Percentiles rank a stretch among this genome's conserved stretches.
Evolutionary conservation across 495 filamentous ascomycete species (phyloP).

Genomic region (Hypoxylon fuscum): DNA sequence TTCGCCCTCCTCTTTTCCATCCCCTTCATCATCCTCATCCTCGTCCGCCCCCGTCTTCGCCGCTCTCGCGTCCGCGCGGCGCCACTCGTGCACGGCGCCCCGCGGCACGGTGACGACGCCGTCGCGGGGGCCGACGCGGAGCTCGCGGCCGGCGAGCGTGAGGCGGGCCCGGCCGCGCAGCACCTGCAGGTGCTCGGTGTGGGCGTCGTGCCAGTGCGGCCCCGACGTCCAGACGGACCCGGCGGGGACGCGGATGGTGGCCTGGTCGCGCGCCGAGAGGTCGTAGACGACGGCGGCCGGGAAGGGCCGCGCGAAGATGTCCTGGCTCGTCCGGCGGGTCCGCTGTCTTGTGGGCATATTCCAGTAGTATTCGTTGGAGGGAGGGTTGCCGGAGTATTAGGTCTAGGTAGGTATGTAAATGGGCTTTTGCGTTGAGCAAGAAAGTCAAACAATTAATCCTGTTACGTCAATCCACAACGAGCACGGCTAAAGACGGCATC

Average conservation of each 20-base stretch:
- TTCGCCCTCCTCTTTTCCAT: constrained; percentile 24
- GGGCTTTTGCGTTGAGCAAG: too few relatives aligned
- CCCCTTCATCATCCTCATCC: neutral
- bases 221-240: constrained; percentile 47
- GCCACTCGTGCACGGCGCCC: constrained; percentile 42
- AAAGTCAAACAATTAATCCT: too few relatives aligned
- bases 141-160: constrained; percentile 10
- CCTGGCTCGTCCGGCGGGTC: constrained; percentile 9
- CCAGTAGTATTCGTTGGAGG: neutral
- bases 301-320: constrained; percentile 35
- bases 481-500: too few relatives aligned
- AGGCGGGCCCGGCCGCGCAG: constrained; percentile 39
- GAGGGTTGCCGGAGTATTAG: too few relatives aligned
- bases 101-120: constrained; percentile 29
- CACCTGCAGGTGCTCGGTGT: constrained; percentile 48
- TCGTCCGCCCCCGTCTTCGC: too few relatives aligned
- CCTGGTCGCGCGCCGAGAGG: constrained; percentile 33
- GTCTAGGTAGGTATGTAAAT: too few relatives aligned
- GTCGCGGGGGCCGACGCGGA: constrained; percentile 4
- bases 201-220: constrained; percentile 46
- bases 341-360: constrained; percentile 8
- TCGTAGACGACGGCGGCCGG: constrained; percentile 47
- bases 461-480: too few relatives aligned
- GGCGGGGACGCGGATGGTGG: constrained; percentile 42
- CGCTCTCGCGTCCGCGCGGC: constrained; percentile 13